Base-by-base conservation (phyloP, 2,329 filamentous ascomycete species). In the Colletotrichum neosansevieriae region DNA sequence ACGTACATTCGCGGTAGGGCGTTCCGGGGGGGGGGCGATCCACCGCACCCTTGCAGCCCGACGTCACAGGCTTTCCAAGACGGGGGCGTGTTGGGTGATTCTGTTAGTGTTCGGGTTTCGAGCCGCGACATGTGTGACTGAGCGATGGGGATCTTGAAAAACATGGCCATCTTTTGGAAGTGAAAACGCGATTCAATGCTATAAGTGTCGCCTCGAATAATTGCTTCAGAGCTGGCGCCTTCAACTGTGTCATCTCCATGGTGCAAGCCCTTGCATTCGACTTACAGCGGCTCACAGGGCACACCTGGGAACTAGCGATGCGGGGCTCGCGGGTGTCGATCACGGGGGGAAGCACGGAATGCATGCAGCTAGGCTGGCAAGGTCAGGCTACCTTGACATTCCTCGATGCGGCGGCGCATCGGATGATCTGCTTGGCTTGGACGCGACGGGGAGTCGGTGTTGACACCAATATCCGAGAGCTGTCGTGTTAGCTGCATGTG, bases 21-120 rank as follows among this genome's bases (percentile, higher is more conserved):
- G 15, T 29, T 56, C 24, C 21, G 3, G 21, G 6, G 40, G 6
- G 40, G 6, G 32, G 57, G 19, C 49, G 58, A 67, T 67, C 63
- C 63, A 62, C 58, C 15, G 21, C 42, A 60, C 42, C 47, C 56
- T 47, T 58, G 54, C 11, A 49, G 34, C 34, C n/a, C 54, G 42
- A 69, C 66, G 66, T 69, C 66, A 69, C 66, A 34, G 36, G 49
- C 56, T 34, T 15, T 24, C 51, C 44, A 12, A 53, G 38, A 29
- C 24, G 36, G 56, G 36, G 42, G 42, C n/a, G 47, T 21, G 38
- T 42, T 47, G 57, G 59, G 40, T 58, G 50, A 38, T 51, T 63
- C 36, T 47, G 11, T 32, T 51, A 21, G 29, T 58, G 15, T 47
- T 21, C 53, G 21, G n/a, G 13, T 11, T 29, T 58, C 6, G n/a